These are phyloP conservation scores for Chlamydomonas reinhardtii DNA, from an alignment of 163 green algal species.

Conservation along the genomic window DNA sequence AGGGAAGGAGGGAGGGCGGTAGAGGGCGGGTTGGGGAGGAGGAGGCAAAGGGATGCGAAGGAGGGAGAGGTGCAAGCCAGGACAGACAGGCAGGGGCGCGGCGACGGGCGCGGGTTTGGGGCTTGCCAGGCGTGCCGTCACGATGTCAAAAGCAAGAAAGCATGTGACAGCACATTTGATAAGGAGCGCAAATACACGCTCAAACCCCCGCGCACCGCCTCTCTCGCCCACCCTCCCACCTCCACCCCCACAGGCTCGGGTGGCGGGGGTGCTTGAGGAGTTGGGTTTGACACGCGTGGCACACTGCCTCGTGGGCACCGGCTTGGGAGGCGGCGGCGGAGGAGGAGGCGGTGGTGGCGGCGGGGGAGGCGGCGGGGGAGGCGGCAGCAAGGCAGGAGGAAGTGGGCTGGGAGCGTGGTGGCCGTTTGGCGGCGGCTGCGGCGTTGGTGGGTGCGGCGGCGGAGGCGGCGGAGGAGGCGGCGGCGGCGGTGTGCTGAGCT, in stretches of 20 bases:
- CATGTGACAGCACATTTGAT: no score
- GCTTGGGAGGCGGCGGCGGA: conserved; percentile 21
- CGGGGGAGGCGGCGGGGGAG: neutral
- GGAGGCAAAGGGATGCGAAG: no score
- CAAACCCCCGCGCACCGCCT: neutral
- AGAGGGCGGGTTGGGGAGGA: no score
- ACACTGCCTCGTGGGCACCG: conserved; percentile 54
- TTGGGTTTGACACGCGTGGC: conserved; percentile 71
- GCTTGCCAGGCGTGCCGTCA: no score
- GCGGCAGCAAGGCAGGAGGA: neutral
- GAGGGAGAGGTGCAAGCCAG: no score
- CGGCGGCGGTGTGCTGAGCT: conserved; percentile 56
- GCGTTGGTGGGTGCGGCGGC: no score
- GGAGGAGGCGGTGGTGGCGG: conserved; percentile 56
- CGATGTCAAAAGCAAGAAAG: no score
- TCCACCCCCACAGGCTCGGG: conserved; percentile 45
- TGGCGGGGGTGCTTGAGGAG: conserved; percentile 57
- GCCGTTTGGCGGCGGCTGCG: neutral
- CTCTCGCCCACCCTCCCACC: neutral
- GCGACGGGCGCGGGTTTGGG: no score
- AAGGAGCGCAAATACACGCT: neutral
- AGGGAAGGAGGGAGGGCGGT: no score
- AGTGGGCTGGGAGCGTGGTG: conserved; percentile 56
- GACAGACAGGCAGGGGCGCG: no score
- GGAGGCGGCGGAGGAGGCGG: neutral